Conservation (phyloP, 345 rosid genomes). For the Acer saccharum region DNA sequence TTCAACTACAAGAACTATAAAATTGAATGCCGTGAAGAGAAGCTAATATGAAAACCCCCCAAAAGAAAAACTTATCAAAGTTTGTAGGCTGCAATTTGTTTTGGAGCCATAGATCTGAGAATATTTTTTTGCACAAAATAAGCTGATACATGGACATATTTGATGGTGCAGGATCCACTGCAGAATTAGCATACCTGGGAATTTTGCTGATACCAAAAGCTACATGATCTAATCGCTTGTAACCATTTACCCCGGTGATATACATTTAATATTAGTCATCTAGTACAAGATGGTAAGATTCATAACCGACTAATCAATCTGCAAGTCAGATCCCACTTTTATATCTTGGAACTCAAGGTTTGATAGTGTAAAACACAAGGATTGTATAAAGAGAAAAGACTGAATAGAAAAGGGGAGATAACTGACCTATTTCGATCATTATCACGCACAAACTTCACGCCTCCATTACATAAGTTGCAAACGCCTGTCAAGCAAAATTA, state of each 20-base stretch:
- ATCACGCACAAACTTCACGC: slow-evolving; percentile 73
- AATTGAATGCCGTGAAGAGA: not conserved
- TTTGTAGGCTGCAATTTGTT: not conserved
- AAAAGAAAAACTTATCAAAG: not conserved
- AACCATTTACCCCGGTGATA: not conserved
- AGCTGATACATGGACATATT: not conserved
- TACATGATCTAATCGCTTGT: not conserved
- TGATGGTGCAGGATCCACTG: not conserved
- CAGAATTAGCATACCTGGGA: not conserved
- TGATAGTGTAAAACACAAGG: not conserved
- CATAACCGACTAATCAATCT: not conserved
- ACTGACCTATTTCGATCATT: slow-evolving; percentile 70
- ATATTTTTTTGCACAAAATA: not conserved
- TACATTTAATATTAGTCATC: not conserved
- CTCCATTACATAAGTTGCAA: slow-evolving; percentile 91
- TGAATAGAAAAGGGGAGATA: not conserved
- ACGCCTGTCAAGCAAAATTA: slow-evolving; percentile 47
- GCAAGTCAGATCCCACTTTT: not conserved
- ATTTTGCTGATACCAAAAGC: not conserved
- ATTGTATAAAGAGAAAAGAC: not conserved
- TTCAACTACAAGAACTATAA: not conserved
- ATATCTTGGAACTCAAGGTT: not conserved
- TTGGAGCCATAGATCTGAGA: too few species aligned
- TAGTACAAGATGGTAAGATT: not conserved
- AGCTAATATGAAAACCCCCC: not conserved